These are phyloP conservation scores for Trichoderma afroharzianum DNA, from an alignment of 2,329 filamentous ascomycete genomes.

Conservation along the genomic window DNA sequence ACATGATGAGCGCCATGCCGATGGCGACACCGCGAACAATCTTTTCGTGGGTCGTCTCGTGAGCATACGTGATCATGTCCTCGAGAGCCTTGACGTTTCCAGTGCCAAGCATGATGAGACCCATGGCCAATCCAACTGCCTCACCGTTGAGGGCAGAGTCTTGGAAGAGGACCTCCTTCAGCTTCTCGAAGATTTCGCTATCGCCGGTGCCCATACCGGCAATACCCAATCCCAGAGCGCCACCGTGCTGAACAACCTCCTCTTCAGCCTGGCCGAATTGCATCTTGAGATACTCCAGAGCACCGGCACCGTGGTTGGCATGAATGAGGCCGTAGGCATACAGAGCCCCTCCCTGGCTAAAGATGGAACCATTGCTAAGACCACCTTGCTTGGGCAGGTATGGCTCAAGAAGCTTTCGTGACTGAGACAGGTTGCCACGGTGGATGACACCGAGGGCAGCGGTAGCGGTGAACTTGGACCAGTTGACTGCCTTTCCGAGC, in stretches of 20 bases:
- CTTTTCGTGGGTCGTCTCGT: conserved; percentile 98
- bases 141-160: conserved; percentile 97
- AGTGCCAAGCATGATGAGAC: conserved; percentile 97
- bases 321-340: conserved; percentile 96
- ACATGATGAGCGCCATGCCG: conserved; percentile 99
- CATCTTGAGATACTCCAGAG: conserved; percentile 72
- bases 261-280: conserved; percentile 75
- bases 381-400: conserved; percentile 80
- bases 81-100: conserved; percentile 90
- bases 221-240: conserved; percentile 89
- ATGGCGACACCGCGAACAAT: conserved; percentile 93
- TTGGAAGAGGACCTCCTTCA: conserved; percentile 82
- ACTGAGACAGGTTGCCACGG: conserved; percentile 89
- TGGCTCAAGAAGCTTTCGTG: conserved; percentile 87
- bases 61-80: conserved; percentile 96
- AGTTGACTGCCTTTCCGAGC: conserved; percentile 97
- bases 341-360: conserved; percentile 91
- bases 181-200: conserved; percentile 83
- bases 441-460: conserved; percentile 96
- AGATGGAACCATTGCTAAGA: conserved; percentile 78
- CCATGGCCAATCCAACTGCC: conserved; percentile 93
- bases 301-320: conserved; percentile 92
- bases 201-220: conserved; percentile 96
- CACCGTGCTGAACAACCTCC: conserved; percentile 95
- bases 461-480: conserved; percentile 98